phyloP scores from a whole-genome alignment of 2,329 filamentous ascomycete species.

The Curvularia spicifera region DNA sequence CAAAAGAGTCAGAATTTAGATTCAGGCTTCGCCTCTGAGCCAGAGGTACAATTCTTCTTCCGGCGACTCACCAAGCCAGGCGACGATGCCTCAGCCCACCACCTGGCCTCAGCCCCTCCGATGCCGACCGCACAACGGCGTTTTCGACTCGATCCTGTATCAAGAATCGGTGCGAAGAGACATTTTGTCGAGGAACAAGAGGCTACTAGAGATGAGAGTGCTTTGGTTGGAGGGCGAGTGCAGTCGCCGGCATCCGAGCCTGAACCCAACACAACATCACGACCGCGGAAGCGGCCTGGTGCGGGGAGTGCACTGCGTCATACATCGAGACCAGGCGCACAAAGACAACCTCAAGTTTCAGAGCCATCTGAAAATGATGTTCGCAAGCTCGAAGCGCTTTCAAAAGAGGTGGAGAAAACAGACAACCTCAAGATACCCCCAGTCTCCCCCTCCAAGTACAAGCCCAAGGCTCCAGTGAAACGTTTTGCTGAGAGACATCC shows the following conservation, averaged over 20 bases:
- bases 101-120: conserved; percentile 19
- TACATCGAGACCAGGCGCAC: conserved; percentile 10
- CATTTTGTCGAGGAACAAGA: conserved; percentile 31
- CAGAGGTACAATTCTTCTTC: conserved; percentile 6
- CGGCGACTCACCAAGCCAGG: conserved; percentile 35
- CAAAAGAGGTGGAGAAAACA: conserved; percentile 40
- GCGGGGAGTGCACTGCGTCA: conserved; percentile 29
- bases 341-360: conserved; percentile 15
- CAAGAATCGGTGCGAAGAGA: conserved; percentile 24
- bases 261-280: conserved; percentile 17
- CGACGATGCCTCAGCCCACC: conserved; percentile 13
- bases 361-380: conserved; percentile 37
- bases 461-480: conserved; percentile 43
- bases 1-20: conserved; percentile 25
- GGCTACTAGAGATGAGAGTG: conserved; percentile 8
- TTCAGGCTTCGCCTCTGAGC: not conserved
- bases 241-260: conserved; percentile 12
- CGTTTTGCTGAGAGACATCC: conserved; percentile 47
- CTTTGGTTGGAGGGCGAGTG: conserved; percentile 4
- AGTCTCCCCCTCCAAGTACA: conserved; percentile 37
- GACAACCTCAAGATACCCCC: conserved; percentile 22
- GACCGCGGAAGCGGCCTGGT: conserved; percentile 39
- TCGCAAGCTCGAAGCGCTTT: conserved; percentile 42
- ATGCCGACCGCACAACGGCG: conserved; percentile 31
- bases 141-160: conserved; percentile 34